A percentile compares a stretch with the other conserved stretches of the same genome.
Evolutionary conservation across 2,329 filamentous ascomycete species (phyloP).

Genomic region (Rhytidhysteron rufulum): DNA sequence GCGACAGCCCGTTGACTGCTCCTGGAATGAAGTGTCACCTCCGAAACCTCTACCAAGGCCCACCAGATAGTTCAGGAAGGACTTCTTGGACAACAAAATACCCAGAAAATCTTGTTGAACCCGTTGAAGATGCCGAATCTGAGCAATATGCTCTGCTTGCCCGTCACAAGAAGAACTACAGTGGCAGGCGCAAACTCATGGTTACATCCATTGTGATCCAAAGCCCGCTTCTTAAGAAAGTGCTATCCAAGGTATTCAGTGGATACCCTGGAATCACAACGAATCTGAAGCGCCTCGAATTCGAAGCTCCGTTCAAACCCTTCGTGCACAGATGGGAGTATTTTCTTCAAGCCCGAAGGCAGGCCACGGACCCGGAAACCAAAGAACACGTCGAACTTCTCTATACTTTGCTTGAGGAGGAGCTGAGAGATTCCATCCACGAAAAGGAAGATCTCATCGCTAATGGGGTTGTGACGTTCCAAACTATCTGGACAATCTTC

Average conservation of each 20-base stretch:
- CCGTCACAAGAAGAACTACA: slow-evolving; percentile 14
- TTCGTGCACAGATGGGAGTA: slow-evolving; percentile 13
- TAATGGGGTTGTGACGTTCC: slow-evolving; percentile 13
- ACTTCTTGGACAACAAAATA: slow-evolving; percentile 7
- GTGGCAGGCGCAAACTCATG: slow-evolving; percentile 11
- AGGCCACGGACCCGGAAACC: slow-evolving; percentile 1
- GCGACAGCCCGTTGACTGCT: slow-evolving; percentile 1
- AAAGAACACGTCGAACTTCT: slow-evolving; percentile 10
- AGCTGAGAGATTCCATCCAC: slow-evolving; percentile 8
- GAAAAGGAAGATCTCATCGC: slow-evolving; percentile 13
- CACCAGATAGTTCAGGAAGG: slow-evolving; percentile 5
- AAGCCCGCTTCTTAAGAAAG: slow-evolving; percentile 26
- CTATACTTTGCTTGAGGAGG: slow-evolving; percentile 7
- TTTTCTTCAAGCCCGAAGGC: slow-evolving; percentile 1
- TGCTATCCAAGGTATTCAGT: slow-evolving; percentile 23
- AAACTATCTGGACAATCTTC: slow-evolving; percentile 16
- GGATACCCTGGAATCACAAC: slow-evolving; percentile 27
- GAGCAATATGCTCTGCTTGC: slow-evolving; percentile 14
- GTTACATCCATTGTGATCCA: slow-evolving; percentile 32
- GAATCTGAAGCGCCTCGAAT: slow-evolving; percentile 26
- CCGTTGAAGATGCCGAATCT: slow-evolving; percentile 11
- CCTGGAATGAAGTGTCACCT: slow-evolving; percentile 2
- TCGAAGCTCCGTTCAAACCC: slow-evolving; percentile 24
- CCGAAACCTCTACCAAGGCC: slow-evolving; percentile 5
- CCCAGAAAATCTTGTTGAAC: slow-evolving; percentile 1